Base-by-base conservation (phyloP, 257 asterid genomes). In the Solanum rostratum region DNA sequence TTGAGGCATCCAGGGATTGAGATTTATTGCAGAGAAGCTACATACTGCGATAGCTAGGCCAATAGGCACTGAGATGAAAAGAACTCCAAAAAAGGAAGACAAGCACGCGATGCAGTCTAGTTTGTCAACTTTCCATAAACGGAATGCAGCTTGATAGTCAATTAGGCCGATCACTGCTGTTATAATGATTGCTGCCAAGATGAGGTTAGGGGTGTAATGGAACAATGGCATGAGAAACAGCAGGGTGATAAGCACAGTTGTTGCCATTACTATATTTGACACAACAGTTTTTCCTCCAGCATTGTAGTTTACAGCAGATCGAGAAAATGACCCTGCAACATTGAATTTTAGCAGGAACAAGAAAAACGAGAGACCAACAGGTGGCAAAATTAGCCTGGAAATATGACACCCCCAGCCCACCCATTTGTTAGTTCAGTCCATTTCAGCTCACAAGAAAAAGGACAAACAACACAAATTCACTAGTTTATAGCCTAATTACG, bases 31-130 rank as follows among this genome's bases (percentile, higher is more conserved):
- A 45, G 49, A 53, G 10, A 85, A 86, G 74, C 97, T 88, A 84
- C 98, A 88, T 88, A 96, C 99, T 15, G 99, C 97, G 68, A 96
- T 92, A 13, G 95, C 94, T 62, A 96, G 98, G n/a, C 99, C 99
- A 80, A 93, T 82, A 69, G 99, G 97, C 66, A 96, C 98, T 7
- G 99, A 96, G 92, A 96, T 88, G 95, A 96, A 94, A 18, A 96
- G 98, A 82, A 96, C 99, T 3, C 99, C 99, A 22, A 94, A 59
- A 80, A 96, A 96, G 74, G 99, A 94, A 81, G 92, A 91, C 85
- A 93, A 73, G 91, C 98, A 94, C 41, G 98, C 97, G 87, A 92
- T 37, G 84, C 93, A 96, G 79, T 96, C 99, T 9, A 96, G 95
- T 87, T 96, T 96, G 90, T 96, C 99, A 30, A 96, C 98, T 92